A percentile compares a stretch with the other conserved stretches of the same genome.
phyloP scores from a whole-genome alignment of 768 basidiomycete genomes.

The Suillus tomentosus region DNA sequence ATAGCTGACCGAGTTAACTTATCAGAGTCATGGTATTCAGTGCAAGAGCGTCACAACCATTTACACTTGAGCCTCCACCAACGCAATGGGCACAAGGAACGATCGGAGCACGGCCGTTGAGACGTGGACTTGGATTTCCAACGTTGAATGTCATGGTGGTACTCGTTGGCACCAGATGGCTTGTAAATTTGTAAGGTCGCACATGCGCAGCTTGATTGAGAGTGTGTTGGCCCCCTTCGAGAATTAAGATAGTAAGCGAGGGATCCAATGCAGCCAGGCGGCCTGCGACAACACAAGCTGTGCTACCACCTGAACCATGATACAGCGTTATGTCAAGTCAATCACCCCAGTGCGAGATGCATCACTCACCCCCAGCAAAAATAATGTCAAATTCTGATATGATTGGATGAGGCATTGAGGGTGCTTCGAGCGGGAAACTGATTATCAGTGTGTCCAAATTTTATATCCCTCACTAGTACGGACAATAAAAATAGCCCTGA shows the following conservation, averaged over 20 bases:
- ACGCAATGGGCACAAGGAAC: slow-evolving; percentile 23
- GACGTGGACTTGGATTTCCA: slow-evolving; percentile 15
- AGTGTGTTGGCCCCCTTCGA: slow-evolving; percentile 28
- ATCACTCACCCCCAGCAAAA: neutral
- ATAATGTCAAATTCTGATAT: slow-evolving; percentile 1
- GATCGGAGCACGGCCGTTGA: slow-evolving; percentile 20
- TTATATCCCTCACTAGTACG: neutral
- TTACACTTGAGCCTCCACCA: slow-evolving; percentile 29
- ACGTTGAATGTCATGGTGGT: slow-evolving; percentile 20
- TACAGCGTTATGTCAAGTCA: neutral
- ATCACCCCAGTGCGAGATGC: neutral
- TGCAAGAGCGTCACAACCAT: slow-evolving; percentile 16
- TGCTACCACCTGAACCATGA: slow-evolving; percentile 29
- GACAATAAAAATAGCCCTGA: neutral
- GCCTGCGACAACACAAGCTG: slow-evolving; percentile 31
- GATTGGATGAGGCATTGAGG: neutral
- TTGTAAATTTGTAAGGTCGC: slow-evolving; percentile 21
- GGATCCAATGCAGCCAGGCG: slow-evolving; percentile 29
- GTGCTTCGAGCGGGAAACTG: neutral
- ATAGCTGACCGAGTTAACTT: slow-evolving; percentile 15
- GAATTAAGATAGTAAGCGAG: slow-evolving; percentile 27
- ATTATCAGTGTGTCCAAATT: neutral
- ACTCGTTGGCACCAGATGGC: slow-evolving; percentile 19
- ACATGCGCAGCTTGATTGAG: slow-evolving; percentile 21
- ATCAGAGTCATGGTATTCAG: neutral